phyloP scores from a whole-genome alignment of 495 filamentous ascomycete genomes.

The Aspergillus panamensis region DNA sequence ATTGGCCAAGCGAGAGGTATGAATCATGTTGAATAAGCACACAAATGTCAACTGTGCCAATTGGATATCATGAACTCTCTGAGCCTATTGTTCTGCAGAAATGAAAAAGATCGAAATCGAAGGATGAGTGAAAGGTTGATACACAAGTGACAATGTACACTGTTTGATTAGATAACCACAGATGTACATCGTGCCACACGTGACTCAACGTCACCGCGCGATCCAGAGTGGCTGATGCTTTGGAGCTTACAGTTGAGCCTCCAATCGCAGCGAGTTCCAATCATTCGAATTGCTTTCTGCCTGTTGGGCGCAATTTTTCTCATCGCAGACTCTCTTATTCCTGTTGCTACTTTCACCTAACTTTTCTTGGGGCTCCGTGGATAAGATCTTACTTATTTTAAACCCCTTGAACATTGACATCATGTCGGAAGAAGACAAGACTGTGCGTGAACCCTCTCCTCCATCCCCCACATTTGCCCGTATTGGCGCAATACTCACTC shows the following conservation, averaged over 20 bases:
- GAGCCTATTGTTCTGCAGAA: background rate
- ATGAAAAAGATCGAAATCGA: too few species aligned
- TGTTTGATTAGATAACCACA: background rate
- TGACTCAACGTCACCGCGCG: conserved; percentile 38
- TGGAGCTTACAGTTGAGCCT: conserved; percentile 27
- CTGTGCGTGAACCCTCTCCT: conserved; percentile 27
- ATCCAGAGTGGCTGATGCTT: conserved; percentile 21
- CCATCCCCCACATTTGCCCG: conserved; percentile 1
- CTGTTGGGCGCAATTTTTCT: conserved; percentile 16
- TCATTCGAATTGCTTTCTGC: conserved; percentile 28
- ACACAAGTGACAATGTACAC: too few species aligned
- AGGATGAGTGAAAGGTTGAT: too few species aligned
- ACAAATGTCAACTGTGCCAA: background rate
- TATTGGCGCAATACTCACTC: conserved; percentile 23
- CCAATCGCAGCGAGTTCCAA: conserved; percentile 23
- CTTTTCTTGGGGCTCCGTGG: background rate
- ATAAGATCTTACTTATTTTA: background rate
- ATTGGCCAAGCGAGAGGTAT: background rate
- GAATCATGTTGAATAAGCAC: conserved; percentile 15
- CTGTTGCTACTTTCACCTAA: background rate
- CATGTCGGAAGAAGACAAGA: conserved; percentile 44
- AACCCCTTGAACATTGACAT: conserved; percentile 8
- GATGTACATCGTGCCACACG: conserved; percentile 23
- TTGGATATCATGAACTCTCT: background rate
- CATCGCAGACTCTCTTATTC: conserved; percentile 11